Percentiles rank a stretch among this genome's conserved stretches.
Evolutionary conservation across 2,329 filamentous ascomycete genomes (phyloP).

Genomic region (Pseudogymnoascus sp.): DNA sequence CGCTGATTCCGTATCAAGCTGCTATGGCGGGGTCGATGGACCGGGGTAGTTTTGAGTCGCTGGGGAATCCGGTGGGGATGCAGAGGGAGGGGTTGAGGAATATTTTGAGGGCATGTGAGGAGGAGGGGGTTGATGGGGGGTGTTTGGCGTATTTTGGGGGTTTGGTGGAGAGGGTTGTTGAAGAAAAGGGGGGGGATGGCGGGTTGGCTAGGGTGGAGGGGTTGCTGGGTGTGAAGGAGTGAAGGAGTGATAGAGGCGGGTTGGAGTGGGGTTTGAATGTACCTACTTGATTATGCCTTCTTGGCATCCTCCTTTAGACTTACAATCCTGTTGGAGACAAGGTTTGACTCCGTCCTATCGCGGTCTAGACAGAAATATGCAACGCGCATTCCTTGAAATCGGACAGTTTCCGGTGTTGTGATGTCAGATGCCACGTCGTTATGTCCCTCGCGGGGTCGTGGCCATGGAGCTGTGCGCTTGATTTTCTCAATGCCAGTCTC

Average conservation of each 20-base stretch:
- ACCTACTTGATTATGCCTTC: neutral
- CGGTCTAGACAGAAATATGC: conserved; percentile 54
- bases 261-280: neutral
- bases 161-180: too few relatives aligned
- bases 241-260: neutral
- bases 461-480: conserved; percentile 66
- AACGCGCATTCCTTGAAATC: conserved; percentile 86
- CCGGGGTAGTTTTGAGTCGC: neutral
- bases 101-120: conserved; percentile 21
- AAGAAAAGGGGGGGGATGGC: too few relatives aligned
- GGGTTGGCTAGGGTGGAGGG: neutral
- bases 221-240: neutral
- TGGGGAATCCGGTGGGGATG: conserved; percentile 24
- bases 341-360: conserved; percentile 66
- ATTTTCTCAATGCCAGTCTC: conserved; percentile 80
- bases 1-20: conserved; percentile 22
- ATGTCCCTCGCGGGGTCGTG: conserved; percentile 54
- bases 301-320: neutral
- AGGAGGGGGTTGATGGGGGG: conserved; percentile 18
- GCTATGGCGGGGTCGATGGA: conserved; percentile 20
- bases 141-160: neutral
- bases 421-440: conserved; percentile 53
- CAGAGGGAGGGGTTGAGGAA: conserved; percentile 19
- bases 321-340: conserved; percentile 86
- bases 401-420: conserved; percentile 61